Conservation (phyloP, 1,284 basidiomycete species). For the Puccinia novopanici region DNA sequence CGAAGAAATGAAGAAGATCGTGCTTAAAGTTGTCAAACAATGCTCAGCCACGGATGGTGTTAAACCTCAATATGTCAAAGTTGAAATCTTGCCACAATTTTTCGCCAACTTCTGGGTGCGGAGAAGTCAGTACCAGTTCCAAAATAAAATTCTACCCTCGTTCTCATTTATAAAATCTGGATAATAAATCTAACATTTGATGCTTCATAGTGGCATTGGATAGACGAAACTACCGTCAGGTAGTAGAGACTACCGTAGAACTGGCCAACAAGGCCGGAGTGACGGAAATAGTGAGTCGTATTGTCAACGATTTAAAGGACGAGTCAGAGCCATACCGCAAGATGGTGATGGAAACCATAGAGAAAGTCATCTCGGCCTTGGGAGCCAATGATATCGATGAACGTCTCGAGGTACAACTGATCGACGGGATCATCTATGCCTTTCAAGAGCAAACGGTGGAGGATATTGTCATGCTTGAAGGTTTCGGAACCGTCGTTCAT, state of each 20-base stretch:
- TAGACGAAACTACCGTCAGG: conserved; percentile 90
- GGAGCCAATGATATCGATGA: conserved; percentile 97
- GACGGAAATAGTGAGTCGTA: conserved; percentile 87
- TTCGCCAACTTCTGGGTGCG: conserved; percentile 93
- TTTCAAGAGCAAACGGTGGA: conserved; percentile 99
- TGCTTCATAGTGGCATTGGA: conserved; percentile 83
- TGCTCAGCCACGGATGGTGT: conserved; percentile 98
- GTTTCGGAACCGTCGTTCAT: conserved; percentile 94
- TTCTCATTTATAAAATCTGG: neutral
- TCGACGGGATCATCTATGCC: conserved; percentile 97
- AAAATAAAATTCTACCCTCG: neutral
- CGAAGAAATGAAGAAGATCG: conserved; percentile 99
- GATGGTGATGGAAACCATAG: conserved; percentile 99
- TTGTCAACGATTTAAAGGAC: conserved; percentile 91
- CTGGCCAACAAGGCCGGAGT: conserved; percentile 95
- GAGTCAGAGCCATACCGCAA: conserved; percentile 87
- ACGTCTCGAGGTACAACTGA: conserved; percentile 85
- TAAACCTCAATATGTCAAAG: conserved; percentile 86
- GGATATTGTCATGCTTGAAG: conserved; percentile 98
- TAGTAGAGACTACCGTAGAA: conserved; percentile 97
- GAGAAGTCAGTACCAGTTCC: conserved; percentile 50
- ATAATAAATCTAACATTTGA: conserved; percentile 65
- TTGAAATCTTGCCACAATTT: conserved; percentile 98
- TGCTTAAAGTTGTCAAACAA: conserved; percentile 97
- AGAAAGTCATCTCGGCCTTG: conserved; percentile 86